phyloP scores from a whole-genome alignment of 73 alveolate species.

The Tetrahymena thermophila region DNA sequence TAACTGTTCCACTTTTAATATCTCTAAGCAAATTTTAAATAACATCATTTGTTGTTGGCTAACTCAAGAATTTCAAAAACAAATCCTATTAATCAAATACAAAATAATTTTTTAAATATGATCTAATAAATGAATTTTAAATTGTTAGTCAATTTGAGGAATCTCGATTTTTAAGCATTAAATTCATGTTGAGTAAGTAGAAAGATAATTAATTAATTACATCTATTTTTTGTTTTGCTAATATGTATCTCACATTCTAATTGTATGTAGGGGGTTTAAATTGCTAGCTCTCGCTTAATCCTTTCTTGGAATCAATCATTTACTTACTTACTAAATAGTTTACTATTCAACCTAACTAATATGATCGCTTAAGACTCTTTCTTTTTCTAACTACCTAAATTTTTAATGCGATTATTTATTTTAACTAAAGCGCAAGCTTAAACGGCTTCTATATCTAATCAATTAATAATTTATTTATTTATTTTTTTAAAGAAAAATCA shows the following conservation, averaged over 20 bases:
- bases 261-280: not conserved
- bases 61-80: not conserved
- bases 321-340: not conserved
- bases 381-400: not conserved
- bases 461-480: not conserved
- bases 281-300: not conserved
- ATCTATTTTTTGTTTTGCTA: not conserved
- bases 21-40: not conserved
- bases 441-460: not conserved
- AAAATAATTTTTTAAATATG: not conserved
- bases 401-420: not conserved
- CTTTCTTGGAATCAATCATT: not conserved
- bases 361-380: not conserved
- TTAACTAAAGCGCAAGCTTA: not conserved
- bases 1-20: not conserved
- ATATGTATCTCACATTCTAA: not conserved
- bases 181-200: too few species aligned
- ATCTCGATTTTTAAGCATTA: not conserved
- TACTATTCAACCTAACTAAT: not conserved
- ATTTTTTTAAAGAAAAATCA: not conserved
- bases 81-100: not conserved
- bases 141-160: not conserved
- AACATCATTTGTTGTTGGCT: not conserved
- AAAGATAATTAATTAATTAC: not conserved
- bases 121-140: not conserved